Conservation (phyloP, 139 green algal genomes). For the Picochlorum sp. region DNA sequence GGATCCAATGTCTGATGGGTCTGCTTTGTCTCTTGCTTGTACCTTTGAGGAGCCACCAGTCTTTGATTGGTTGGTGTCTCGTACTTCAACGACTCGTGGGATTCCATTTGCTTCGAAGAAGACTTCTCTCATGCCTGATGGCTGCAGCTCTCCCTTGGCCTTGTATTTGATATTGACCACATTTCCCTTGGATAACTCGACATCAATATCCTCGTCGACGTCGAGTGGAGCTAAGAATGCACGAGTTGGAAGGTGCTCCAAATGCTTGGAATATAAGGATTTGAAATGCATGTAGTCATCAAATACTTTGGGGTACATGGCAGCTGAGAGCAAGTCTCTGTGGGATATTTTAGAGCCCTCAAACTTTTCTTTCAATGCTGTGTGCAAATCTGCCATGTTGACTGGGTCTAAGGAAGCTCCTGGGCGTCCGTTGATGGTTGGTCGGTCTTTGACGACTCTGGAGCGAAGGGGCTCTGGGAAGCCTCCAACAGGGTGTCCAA, state of each 20-base stretch:
- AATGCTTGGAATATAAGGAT: conserved; percentile 53
- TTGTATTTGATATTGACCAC: conserved; percentile 59
- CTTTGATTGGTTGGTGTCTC: conserved; percentile 18
- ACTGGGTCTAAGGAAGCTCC: conserved; percentile 53
- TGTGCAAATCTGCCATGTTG: conserved; percentile 56
- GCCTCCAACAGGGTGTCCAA: conserved; percentile 47
- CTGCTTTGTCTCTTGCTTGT: conserved; percentile 42
- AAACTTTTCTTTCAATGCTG: conserved; percentile 55
- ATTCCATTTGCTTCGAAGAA: conserved; percentile 93
- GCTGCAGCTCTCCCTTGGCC: conserved; percentile 70
- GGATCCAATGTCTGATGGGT: conserved; percentile 38
- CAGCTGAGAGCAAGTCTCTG: conserved; percentile 70
- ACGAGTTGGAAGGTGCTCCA: conserved; percentile 73
- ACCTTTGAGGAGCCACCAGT: background rate
- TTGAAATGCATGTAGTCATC: conserved; percentile 58
- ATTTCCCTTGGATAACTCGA: conserved; percentile 46
- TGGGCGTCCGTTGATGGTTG: conserved; percentile 51
- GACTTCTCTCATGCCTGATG: conserved; percentile 38
- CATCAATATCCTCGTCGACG: conserved; percentile 80
- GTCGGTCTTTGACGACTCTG: conserved; percentile 65
- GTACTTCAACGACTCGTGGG: conserved; percentile 80
- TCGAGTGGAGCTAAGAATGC: conserved; percentile 79
- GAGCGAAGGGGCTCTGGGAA: conserved; percentile 82
- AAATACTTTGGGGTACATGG: conserved; percentile 86
- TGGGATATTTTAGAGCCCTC: conserved; percentile 38